These are phyloP conservation scores for Mariannaea sp. DNA, from an alignment of 2,329 filamentous ascomycete species.

Conservation along the genomic window DNA sequence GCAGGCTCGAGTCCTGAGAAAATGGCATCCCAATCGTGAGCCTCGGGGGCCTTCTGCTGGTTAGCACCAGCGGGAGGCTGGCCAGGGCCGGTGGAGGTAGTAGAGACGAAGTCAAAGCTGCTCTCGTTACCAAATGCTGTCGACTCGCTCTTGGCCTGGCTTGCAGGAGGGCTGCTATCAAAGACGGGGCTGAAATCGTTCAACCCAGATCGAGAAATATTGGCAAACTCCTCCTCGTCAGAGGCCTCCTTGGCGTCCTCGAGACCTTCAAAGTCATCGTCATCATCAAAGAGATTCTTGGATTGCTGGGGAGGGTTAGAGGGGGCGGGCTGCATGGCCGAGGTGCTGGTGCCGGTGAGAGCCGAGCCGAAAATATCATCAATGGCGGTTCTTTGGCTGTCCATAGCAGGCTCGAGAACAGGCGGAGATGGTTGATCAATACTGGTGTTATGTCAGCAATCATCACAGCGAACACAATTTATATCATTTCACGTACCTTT, in stretches of 20 bases:
- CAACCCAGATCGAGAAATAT: constrained; percentile 69
- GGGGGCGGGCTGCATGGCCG: constrained; percentile 40
- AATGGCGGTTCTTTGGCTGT: constrained; percentile 41
- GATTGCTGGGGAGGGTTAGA: constrained; percentile 39
- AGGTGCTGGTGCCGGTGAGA: constrained; percentile 32
- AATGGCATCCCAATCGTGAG: constrained; percentile 92
- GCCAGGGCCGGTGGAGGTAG: constrained; percentile 40
- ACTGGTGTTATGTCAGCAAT: constrained; percentile 29
- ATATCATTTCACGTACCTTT: constrained; percentile 34
- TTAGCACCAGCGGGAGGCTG: constrained; percentile 47
- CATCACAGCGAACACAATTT: background rate
- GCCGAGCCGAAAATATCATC: constrained; percentile 52
- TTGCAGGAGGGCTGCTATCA: constrained; percentile 67
- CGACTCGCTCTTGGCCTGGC: constrained; percentile 59
- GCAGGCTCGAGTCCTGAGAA: constrained; percentile 78
- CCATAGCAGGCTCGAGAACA: constrained; percentile 36
- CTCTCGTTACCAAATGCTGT: constrained; percentile 59
- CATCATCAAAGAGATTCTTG: constrained; percentile 71
- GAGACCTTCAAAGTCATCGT: constrained; percentile 80
- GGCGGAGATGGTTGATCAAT: constrained; percentile 41
- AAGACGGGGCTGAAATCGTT: constrained; percentile 85
- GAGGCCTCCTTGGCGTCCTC: constrained; percentile 83
- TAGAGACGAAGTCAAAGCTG: constrained; percentile 63
- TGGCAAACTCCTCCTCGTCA: constrained; percentile 79
- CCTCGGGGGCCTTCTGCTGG: constrained; percentile 49